phyloP scores from a whole-genome alignment of 129 eudicot species.

The Flaveria brownii region DNA sequence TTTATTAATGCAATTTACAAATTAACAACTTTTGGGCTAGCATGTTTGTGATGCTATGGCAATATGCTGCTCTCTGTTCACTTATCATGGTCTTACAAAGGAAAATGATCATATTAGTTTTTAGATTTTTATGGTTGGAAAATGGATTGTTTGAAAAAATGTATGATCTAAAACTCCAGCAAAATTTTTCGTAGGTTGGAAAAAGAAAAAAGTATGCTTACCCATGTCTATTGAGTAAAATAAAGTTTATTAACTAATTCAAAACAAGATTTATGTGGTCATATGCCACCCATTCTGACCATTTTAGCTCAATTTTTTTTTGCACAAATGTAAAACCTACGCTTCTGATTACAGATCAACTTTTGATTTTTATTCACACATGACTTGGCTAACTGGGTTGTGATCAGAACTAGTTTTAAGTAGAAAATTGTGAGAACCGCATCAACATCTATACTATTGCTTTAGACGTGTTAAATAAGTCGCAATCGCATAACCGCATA shows the following conservation, averaged over 20 bases:
- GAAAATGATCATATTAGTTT: slow-evolving; percentile 7
- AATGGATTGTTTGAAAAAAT: neutral
- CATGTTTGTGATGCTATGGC: no score
- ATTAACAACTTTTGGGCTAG: no score
- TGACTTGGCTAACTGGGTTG: neutral
- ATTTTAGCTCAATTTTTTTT: neutral
- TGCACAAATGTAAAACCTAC: neutral
- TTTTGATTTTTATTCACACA: no score
- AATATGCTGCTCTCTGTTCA: neutral
- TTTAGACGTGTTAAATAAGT: no score
- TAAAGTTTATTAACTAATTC: no score
- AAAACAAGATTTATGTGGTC: neutral
- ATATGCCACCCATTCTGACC: neutral
- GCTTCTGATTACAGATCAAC: neutral
- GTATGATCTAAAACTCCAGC: neutral
- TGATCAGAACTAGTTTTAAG: neutral
- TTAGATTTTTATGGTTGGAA: neutral
- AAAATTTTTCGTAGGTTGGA: neutral
- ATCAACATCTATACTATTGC: no score
- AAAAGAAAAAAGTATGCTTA: neutral
- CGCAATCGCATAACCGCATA: no score
- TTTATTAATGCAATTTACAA: no score
- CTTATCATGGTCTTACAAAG: neutral
- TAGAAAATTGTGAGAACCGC: neutral
- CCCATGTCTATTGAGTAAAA: neutral